A percentile compares a stretch with the other conserved stretches of the same genome.
Conservation (phyloP, 768 basidiomycete species). For the Serendipita indica region DNA sequence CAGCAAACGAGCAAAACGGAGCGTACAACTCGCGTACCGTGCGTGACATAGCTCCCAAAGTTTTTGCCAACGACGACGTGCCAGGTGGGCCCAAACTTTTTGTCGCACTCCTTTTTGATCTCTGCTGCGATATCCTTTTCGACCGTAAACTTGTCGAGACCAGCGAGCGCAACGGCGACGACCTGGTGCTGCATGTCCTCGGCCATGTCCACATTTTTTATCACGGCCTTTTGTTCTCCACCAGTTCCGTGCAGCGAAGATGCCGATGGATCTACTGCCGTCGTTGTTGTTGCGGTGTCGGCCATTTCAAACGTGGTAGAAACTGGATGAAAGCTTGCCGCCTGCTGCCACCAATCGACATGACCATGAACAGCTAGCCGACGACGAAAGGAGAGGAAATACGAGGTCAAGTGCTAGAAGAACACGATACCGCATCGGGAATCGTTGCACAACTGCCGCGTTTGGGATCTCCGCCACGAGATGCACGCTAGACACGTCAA, state of each 20-base stretch:
- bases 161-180: slow-evolving; percentile 72
- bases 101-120: slow-evolving; percentile 97
- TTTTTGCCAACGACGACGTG: slow-evolving; percentile 98
- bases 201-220: slow-evolving; percentile 93
- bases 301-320: too few species aligned
- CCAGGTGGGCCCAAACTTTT: slow-evolving; percentile 86
- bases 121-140: slow-evolving; percentile 97
- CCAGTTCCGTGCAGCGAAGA: background rate
- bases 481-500: too few species aligned
- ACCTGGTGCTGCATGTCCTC: slow-evolving; percentile 94
- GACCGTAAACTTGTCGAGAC: slow-evolving; percentile 81
- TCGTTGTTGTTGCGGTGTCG: background rate
- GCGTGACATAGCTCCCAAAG: slow-evolving; percentile 96
- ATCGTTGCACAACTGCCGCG: too few species aligned
- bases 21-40: slow-evolving; percentile 47
- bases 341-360: too few species aligned
- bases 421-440: too few species aligned
- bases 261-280: background rate
- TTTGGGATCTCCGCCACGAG: too few species aligned
- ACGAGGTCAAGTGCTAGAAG: too few species aligned
- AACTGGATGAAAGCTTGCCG: too few species aligned
- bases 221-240: slow-evolving; percentile 55
- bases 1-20: background rate
- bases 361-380: too few species aligned
- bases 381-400: too few species aligned